Percentiles rank a stretch among this genome's conserved stretches.
Evolutionary conservation across 225 moss, liverwort and hornwort genomes (phyloP).

Genomic region (Polytrichum commune): DNA sequence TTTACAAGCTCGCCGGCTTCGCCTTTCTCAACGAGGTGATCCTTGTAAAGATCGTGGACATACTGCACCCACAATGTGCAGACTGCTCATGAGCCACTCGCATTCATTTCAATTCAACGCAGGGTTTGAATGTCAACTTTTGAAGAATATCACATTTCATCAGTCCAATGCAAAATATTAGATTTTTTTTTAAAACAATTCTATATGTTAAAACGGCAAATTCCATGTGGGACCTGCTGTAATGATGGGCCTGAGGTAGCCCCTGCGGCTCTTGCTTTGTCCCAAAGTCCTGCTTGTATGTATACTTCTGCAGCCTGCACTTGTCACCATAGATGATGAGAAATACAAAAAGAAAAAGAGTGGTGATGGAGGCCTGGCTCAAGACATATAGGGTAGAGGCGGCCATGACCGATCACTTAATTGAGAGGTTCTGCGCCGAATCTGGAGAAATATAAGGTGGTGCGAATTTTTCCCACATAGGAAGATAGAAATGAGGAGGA

Average conservation of each 20-base stretch:
- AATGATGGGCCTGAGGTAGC: constrained; percentile 40
- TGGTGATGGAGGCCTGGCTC: too few species aligned
- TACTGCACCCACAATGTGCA: constrained; percentile 34
- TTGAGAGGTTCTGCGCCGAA: too few species aligned
- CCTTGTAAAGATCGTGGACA: constrained; percentile 74
- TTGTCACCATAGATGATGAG: not conserved
- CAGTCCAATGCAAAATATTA: not conserved
- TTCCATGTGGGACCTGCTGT: constrained; percentile 35
- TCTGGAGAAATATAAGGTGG: too few species aligned
- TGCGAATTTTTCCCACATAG: too few species aligned
- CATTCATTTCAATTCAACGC: not conserved
- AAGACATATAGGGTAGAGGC: too few species aligned
- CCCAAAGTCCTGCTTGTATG: constrained; percentile 71
- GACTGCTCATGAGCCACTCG: not conserved
- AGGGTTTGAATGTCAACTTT: not conserved
- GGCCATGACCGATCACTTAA: too few species aligned
- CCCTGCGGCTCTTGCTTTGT: constrained; percentile 66
- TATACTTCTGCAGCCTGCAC: constrained; percentile 77
- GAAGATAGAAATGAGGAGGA: too few species aligned
- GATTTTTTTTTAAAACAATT: too few species aligned
- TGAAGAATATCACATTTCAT: not conserved
- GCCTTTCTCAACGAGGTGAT: constrained; percentile 62
- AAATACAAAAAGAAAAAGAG: too few species aligned
- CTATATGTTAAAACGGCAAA: too few species aligned
- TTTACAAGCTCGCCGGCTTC: constrained; percentile 72